Percentiles rank a stretch among this genome's conserved stretches.
Conservation (phyloP, 352 stramenopile species). For the Phytophthora hybrid region DNA sequence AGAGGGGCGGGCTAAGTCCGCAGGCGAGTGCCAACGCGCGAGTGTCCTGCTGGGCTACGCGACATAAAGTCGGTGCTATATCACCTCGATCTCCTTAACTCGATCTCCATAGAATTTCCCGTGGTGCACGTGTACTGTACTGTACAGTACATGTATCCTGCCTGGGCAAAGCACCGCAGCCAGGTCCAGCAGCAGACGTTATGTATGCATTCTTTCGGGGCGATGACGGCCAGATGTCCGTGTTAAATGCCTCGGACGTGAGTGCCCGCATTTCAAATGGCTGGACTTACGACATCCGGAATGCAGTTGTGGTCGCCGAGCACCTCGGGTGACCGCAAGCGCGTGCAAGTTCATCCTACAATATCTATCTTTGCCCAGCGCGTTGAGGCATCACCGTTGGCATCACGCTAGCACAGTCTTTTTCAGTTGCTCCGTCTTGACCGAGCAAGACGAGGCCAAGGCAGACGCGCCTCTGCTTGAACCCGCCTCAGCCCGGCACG, state of each 20-base stretch:
- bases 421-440: slow-evolving; percentile 1
- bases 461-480: slow-evolving; percentile 5
- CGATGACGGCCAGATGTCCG: neutral
- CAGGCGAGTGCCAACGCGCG: no score
- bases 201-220: slow-evolving; percentile 9
- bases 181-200: neutral
- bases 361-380: no score
- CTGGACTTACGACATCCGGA: slow-evolving; percentile 11
- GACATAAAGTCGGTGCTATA: no score
- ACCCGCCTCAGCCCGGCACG: neutral
- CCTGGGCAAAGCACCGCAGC: neutral
- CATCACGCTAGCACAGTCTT: neutral
- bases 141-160: no score
- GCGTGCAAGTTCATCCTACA: neutral
- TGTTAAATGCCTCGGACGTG: slow-evolving; percentile 16
- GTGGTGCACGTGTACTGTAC: no score
- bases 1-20: no score
- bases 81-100: no score
- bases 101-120: no score
- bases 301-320: slow-evolving; percentile 7
- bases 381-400: neutral
- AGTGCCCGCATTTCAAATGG: slow-evolving; percentile 21
- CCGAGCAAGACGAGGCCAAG: neutral
- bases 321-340: neutral
- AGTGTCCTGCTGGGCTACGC: no score